Percentiles rank a stretch among this genome's conserved stretches.
phyloP scores from a whole-genome alignment of 1,139 yeast genomes.

The Taiozyma sp. region DNA sequence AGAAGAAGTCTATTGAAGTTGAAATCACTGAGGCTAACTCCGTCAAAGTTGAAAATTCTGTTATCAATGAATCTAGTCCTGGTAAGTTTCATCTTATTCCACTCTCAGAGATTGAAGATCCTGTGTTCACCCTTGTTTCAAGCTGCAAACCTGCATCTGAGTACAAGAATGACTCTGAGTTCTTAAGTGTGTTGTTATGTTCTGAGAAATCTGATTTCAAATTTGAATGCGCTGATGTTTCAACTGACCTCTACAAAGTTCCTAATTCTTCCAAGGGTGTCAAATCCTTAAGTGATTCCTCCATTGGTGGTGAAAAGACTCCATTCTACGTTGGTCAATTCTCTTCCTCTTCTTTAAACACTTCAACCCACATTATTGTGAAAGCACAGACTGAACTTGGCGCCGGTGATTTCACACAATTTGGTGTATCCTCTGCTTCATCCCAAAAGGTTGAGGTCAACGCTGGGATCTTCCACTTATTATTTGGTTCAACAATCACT shows the following conservation, averaged over 20 bases:
- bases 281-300: conserved; percentile 41
- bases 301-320: conserved; percentile 40
- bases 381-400: conserved; percentile 23
- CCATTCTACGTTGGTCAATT: conserved; percentile 47
- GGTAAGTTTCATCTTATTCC: conserved; percentile 5
- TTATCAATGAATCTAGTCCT: background rate
- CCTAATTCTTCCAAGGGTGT: conserved; percentile 41
- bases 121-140: conserved; percentile 3
- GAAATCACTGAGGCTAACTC: background rate
- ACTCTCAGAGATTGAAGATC: background rate
- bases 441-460: conserved; percentile 2
- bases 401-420: conserved; percentile 32
- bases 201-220: background rate
- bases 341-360: conserved; percentile 30
- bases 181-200: background rate
- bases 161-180: background rate
- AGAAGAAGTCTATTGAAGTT: background rate
- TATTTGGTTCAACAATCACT: conserved; percentile 23
- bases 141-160: background rate
- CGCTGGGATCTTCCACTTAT: conserved; percentile 4
- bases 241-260: conserved; percentile 31
- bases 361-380: conserved; percentile 43
- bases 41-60: background rate
- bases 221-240: conserved; percentile 37
- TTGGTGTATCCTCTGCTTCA: conserved; percentile 1